A percentile compares a stretch with the other conserved stretches of the same genome.
phyloP scores from a whole-genome alignment of 2,329 filamentous ascomycete species.

The Paradendryphiella salina region DNA sequence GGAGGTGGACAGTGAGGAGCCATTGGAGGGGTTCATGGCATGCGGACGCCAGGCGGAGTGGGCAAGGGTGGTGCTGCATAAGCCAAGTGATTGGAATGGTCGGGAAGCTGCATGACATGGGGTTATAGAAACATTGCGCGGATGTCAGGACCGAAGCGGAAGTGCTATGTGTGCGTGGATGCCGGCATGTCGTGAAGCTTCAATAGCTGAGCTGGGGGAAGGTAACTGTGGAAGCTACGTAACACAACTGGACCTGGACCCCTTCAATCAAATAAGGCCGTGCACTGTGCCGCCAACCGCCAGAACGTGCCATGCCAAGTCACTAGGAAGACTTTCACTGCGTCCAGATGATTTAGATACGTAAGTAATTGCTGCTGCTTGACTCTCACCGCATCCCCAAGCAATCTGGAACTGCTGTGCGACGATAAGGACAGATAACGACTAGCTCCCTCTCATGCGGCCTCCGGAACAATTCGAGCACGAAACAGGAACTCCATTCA shows the following conservation, averaged over 20 bases:
- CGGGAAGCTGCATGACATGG: conserved; percentile 40
- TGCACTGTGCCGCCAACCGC: conserved; percentile 17
- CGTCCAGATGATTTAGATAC: conserved; percentile 9
- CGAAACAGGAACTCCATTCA: background rate
- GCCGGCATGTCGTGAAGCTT: conserved; percentile 17
- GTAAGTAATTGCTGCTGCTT: conserved; percentile 7
- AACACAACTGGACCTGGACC: conserved; percentile 13
- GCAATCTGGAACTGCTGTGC: background rate
- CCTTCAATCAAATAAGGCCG: conserved; percentile 23
- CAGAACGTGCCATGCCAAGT: conserved; percentile 16
- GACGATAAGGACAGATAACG: conserved; percentile 34
- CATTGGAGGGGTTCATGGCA: conserved; percentile 49
- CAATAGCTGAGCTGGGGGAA: conserved; percentile 19
- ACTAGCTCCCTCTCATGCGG: conserved; percentile 2
- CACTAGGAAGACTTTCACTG: conserved; percentile 10
- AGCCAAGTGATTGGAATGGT: conserved; percentile 32
- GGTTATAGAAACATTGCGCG: conserved; percentile 36
- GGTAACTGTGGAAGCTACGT: conserved; percentile 31
- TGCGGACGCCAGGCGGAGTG: conserved; percentile 38
- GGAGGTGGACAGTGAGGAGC: conserved; percentile 42
- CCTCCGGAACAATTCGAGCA: background rate
- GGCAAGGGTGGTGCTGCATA: conserved; percentile 45
- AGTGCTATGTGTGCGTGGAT: conserved; percentile 13
- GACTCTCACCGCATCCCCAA: conserved; percentile 2
- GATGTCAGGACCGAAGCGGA: conserved; percentile 8